Base-by-base conservation (phyloP, 1,139 yeast genomes). In the Sugiyamaella paludigena region DNA sequence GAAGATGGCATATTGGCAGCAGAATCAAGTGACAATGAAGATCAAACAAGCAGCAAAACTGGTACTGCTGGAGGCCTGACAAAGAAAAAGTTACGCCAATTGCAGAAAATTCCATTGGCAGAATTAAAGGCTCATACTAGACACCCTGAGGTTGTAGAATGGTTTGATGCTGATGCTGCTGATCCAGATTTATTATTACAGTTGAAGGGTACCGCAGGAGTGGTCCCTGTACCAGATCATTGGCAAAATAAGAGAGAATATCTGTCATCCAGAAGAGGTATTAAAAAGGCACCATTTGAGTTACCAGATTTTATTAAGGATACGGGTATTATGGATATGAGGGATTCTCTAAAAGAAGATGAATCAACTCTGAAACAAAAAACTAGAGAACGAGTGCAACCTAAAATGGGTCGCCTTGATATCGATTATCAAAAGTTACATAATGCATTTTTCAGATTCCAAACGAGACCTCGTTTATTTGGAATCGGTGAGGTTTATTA, bases 241-340 rank as follows among this genome's bases (percentile, higher is more conserved):
- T 92, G 98, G 98, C 80, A 80, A 49, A 70, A 77, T 11, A 88
- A 88, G 61, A 71, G 87, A 46, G 96, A 87, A 43, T 91, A 84
- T 58, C 70, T 92, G n/a, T 75, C 92, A 0, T 75, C 83, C 0
- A 77, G 82, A 57, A 75, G 86, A 50, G 87, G 94, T 0, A 59
- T 82, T n/a, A 91, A 84, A 51, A 80, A 81, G 57, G 75, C 76
- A 7, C 87, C 91, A 0, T 92, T 87, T 63, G 81, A 80, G 58
- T 71, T 92, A 12, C 98, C 98, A 0, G 75, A 78, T 39, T 85
- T 80, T 58, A 88, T 92, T 40, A 76, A 73, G 43, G 89, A 81
- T 48, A 92, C 98, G 0, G 97, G 96, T 1, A 89, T 92, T 37
- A 80, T 82, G 59, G 91, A 86, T 51, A 87, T 91, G 96, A 77